Base-by-base conservation (phyloP, 495 filamentous ascomycete species). In the Xylaria castorea region DNA sequence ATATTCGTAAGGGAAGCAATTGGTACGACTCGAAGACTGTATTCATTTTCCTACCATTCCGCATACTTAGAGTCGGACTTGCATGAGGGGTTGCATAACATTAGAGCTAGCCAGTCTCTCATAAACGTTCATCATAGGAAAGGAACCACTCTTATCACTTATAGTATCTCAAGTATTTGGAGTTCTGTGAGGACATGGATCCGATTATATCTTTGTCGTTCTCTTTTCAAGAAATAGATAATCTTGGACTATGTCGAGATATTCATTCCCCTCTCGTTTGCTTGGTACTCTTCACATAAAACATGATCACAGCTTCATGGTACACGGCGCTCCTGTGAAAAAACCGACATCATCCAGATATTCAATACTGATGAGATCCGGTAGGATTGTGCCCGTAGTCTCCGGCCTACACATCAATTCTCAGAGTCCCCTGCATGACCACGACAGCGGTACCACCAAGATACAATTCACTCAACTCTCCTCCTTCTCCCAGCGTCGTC, bases 401-500 rank as follows among this genome's bases (percentile, higher is more conserved):
- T 22, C 11, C 51, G 9, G 18, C 27, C 34, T 60, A 60, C 5
- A 7, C 42, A 68, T 76, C 75, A 48, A 78, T 71, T 20, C 58
- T 74, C 62, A 87, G 73, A 44, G 36, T 82, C 5, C 89, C 89
- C 76, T 87, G 86, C 77, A 88, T 88, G 32, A 92, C 87, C 58
- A 85, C 81, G n/a, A 88, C 87, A 4, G 89, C 88, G 44, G 79
- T 83, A 0, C 90, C 90, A 27, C 83, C 88, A 71, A 92, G 67
- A 73, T 81, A 83, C 22, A 92, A 79, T 60, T 82, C 82, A 68
- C 86, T 83, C 62, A 91, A 76, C 60, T 72, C 71, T 63, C 87
- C 85, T 40, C 79, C 82, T 50, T 87, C 22, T 5, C 12, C n/a
- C 40, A 75, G 73, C 70, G 71, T 74, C 63, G 77, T 77, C 65